These are phyloP conservation scores for Seminavis robusta DNA, from an alignment of 108 stramenopile species.

Conservation along the genomic window DNA sequence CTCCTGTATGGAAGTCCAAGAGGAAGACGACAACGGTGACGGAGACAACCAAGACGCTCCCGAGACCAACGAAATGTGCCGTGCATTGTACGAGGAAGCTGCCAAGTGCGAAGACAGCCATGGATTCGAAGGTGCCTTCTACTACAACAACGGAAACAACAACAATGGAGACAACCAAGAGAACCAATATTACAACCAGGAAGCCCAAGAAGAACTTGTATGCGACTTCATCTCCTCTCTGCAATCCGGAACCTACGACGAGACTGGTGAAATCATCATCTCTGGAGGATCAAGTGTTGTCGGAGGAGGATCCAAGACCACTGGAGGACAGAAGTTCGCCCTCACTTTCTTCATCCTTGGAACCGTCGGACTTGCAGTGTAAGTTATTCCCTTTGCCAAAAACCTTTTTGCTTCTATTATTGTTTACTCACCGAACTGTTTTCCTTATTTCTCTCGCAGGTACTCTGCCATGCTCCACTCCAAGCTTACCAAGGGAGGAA, in stretches of 20 bases:
- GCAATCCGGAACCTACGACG: conserved; percentile 48
- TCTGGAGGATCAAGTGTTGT: conserved; percentile 38
- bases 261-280: conserved; percentile 49
- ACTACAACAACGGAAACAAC: no score
- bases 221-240: conserved; percentile 64
- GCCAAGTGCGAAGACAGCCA: conserved; percentile 84
- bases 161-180: conserved; percentile 34
- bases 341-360: conserved; percentile 82
- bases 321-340: conserved; percentile 83
- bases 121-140: conserved; percentile 71
- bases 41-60: conserved; percentile 15
- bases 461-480: conserved; percentile 86
- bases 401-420: no score
- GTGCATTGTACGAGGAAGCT: conserved; percentile 59
- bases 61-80: conserved; percentile 65
- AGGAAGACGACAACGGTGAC: conserved; percentile 18
- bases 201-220: conserved; percentile 59
- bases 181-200: conserved; percentile 65
- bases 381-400: no score
- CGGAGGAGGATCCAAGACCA: conserved; percentile 47
- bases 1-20: conserved; percentile 47
- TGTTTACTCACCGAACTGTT: no score
- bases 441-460: no score
- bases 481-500: conserved; percentile 76
- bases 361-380: conserved; percentile 75